A percentile compares a stretch with the other conserved stretches of the same genome.
Conservation (phyloP, 1,139 yeast genomes). For the Lodderomyces oxycetoniae region DNA sequence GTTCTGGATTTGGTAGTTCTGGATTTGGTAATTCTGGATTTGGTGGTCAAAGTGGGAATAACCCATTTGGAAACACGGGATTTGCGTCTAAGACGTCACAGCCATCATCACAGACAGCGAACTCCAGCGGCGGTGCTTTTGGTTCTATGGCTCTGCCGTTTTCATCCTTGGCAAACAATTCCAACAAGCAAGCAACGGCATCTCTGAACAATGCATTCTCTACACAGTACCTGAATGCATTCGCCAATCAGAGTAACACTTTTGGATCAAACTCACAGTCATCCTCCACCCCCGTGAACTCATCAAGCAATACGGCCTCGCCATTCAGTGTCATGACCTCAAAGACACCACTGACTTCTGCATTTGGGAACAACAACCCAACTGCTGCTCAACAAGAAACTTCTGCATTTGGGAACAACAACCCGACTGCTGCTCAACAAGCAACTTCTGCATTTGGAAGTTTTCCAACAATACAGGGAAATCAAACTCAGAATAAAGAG, state of each 20-base stretch:
- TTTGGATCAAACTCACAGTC: no score
- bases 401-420: conserved; percentile 8
- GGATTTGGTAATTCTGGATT: conserved; percentile 4
- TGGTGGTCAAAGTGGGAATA: conserved; percentile 3
- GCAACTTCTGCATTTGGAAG: conserved; percentile 8
- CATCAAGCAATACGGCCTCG: conserved; percentile 5
- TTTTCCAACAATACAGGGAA: no score
- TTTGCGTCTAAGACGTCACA: neutral
- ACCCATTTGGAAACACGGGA: neutral
- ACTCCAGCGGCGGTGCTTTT: conserved; percentile 7
- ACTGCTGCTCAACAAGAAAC: conserved; percentile 2
- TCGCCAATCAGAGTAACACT: no score
- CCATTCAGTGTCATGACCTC: conserved; percentile 9
- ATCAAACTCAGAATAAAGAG: no score
- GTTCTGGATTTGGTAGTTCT: conserved; percentile 4
- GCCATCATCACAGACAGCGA: conserved; percentile 1
- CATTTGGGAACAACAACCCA: conserved; percentile 12
- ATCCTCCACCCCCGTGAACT: neutral
- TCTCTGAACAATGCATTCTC: no score
- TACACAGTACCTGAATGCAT: no score
- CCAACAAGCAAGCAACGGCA: conserved; percentile 5
- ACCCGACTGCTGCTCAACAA: conserved; percentile 4
- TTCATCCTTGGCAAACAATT: conserved; percentile 7
- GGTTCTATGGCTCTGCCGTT: conserved; percentile 11
- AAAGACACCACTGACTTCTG: conserved; percentile 7